Conservation (phyloP, 352 stramenopile species). For the Phytopythium delawarense region DNA sequence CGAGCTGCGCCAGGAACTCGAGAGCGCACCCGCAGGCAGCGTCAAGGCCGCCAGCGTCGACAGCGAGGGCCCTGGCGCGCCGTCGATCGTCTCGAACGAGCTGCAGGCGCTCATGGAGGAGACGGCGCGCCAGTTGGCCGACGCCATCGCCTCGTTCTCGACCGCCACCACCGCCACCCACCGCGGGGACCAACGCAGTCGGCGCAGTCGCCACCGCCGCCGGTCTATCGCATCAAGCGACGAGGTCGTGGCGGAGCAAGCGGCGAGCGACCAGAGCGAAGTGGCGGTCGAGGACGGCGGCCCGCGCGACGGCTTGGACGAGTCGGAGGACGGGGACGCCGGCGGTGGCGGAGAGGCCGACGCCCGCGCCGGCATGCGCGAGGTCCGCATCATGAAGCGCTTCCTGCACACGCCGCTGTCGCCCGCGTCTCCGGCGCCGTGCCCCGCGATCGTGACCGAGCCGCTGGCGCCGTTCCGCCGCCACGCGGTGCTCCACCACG, state of each 20-base stretch:
- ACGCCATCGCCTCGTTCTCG: neutral
- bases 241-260: neutral
- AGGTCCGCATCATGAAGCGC: conserved; percentile 25
- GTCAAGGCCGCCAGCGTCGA: conserved; percentile 14
- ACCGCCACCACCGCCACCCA: neutral
- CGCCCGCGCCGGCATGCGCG: conserved; percentile 6
- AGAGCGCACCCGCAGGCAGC: conserved; percentile 6
- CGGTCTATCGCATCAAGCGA: neutral
- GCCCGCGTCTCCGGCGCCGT: neutral
- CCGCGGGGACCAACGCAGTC: neutral
- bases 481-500: conserved; percentile 45
- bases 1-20: conserved; percentile 21
- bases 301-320: neutral
- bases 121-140: neutral
- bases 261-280: neutral
- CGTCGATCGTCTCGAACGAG: neutral
- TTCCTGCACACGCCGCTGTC: conserved; percentile 33
- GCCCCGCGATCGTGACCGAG: conserved; percentile 48
- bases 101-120: conserved; percentile 5
- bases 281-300: neutral
- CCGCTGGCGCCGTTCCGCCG: conserved; percentile 61
- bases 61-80: conserved; percentile 17
- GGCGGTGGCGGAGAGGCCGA: neutral
- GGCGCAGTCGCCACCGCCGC: neutral
- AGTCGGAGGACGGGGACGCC: neutral